Evolutionary conservation across 2,329 filamentous ascomycete species (phyloP).

Genomic region (Colletotrichum sp.): DNA sequence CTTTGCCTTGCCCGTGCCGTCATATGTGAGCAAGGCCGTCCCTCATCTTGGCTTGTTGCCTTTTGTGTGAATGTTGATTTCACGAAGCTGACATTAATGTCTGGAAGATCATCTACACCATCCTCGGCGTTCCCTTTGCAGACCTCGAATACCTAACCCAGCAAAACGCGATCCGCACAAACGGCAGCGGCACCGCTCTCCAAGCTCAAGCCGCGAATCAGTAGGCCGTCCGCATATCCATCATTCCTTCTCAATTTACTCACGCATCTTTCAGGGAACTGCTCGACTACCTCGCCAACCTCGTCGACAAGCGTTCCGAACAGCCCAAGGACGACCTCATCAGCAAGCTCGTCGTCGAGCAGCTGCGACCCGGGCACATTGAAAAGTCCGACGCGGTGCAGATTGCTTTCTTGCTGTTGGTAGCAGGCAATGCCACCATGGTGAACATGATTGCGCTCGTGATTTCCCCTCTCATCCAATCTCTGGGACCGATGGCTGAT

Average conservation of each 20-base stretch:
- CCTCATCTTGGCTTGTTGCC: background rate
- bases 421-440: conserved; percentile 57
- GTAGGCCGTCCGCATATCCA: conserved; percentile 24
- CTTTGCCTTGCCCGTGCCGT: conserved; percentile 51
- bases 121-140: conserved; percentile 51
- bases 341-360: conserved; percentile 45
- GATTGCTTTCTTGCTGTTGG: conserved; percentile 53
- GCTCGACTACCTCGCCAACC: conserved; percentile 45
- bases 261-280: conserved; percentile 34
- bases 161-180: conserved; percentile 50
- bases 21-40: conserved; percentile 37
- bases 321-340: conserved; percentile 49
- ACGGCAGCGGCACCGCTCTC: conserved; percentile 49
- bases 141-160: conserved; percentile 50
- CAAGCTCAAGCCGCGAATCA: conserved; percentile 49
- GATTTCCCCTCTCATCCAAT: background rate
- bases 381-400: conserved; percentile 46
- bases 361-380: conserved; percentile 41
- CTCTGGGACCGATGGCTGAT: background rate
- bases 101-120: conserved; percentile 51
- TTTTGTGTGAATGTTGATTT: background rate
- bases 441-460: conserved; percentile 54
- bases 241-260: background rate
- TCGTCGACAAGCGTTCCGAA: conserved; percentile 44
- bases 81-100: background rate